Percentiles rank a stretch among this genome's conserved stretches.
Conservation (phyloP, 805 yeast species). For the Cyberlindnera lachancei region DNA sequence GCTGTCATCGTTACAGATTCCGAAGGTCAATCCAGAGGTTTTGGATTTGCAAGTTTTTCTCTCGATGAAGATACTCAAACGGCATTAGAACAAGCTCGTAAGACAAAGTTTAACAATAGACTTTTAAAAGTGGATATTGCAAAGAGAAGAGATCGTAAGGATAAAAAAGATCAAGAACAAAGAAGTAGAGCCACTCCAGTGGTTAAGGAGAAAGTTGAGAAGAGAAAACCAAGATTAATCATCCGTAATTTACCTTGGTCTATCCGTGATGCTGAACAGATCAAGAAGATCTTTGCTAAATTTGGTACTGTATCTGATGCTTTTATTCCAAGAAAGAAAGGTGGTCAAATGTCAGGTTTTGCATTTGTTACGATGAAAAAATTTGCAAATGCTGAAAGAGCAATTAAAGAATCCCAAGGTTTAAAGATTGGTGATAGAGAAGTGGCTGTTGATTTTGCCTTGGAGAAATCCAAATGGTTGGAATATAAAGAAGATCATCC, state of each 20-base stretch:
- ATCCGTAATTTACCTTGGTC: conserved; percentile 96
- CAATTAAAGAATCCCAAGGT: conserved; percentile 68
- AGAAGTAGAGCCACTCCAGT: background rate
- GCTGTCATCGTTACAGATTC: conserved; percentile 83
- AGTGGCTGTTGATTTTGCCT: conserved; percentile 91
- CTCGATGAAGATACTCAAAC: conserved; percentile 73
- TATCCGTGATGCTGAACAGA: conserved; percentile 64
- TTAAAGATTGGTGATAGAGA: conserved; percentile 81
- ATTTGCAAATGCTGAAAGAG: conserved; percentile 66
- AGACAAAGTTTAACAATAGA: conserved; percentile 56
- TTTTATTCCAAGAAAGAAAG: conserved; percentile 77
- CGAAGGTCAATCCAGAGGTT: conserved; percentile 77
- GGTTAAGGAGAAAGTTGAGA: conserved; percentile 41
- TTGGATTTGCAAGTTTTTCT: conserved; percentile 90
- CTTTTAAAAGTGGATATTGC: conserved; percentile 78
- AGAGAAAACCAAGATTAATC: conserved; percentile 80
- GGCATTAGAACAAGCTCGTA: conserved; percentile 66
- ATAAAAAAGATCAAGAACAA: conserved; percentile 5
- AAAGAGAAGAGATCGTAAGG: conserved; percentile 76
- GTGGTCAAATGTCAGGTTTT: conserved; percentile 90
- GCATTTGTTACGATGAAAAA: conserved; percentile 90
- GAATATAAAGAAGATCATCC: conserved; percentile 38
- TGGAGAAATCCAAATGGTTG: conserved; percentile 83
- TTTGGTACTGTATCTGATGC: conserved; percentile 88
- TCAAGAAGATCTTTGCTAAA: conserved; percentile 61